Evolutionary conservation across 805 yeast genomes (phyloP), one percentile per base, ranked within the genome.

Genomic region (Hanseniaspora vineae): DNA sequence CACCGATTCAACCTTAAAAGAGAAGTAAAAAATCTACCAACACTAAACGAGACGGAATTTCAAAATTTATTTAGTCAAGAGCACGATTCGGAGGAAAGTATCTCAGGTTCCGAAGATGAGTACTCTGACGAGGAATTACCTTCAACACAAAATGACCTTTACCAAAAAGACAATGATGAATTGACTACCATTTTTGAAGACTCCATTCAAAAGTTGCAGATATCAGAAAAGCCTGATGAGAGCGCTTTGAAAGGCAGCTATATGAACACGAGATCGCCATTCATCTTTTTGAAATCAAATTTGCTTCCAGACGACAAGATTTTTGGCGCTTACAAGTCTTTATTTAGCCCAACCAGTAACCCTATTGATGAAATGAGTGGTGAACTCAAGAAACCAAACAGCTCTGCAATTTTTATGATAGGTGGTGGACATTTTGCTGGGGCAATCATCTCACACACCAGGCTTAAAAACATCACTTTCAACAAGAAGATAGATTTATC

Each of bases 381-480:
- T 13, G 44, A 23, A 6, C 43, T 49, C 11, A 52, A 48, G 52
- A 61, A 54, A 37, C 51, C 53, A 13, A 46, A 67, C 3, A 71
- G 72, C 42, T 84, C 95, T 5, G 95, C 95, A 0, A 63, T 92
- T 12, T 76, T 92, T 54, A 86, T 92, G 96, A 76, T 92, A 46
- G 97, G 97, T 14, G 97, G 97, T 42, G 98, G 98, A 40, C 97
- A 92, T 66, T 92, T 92, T 69, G 96, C 97, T 0, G 98, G 92
- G 17, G 96, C 96, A 0, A 83, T 92, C 42, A 72, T 92, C 9
- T 78, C 87, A 1, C 97, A 89, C 58, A 70, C 70, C 44, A 81
- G 76, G 20, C 67, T 69, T 45, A 69, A 68, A 39, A 71, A 74
- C 1, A 75, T 73, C 53, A 86, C 87, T 2, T 78, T 78, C 52